phyloP scores from a whole-genome alignment of 2,329 filamentous ascomycete species.

The Arthrobotrys sphaeroides region DNA sequence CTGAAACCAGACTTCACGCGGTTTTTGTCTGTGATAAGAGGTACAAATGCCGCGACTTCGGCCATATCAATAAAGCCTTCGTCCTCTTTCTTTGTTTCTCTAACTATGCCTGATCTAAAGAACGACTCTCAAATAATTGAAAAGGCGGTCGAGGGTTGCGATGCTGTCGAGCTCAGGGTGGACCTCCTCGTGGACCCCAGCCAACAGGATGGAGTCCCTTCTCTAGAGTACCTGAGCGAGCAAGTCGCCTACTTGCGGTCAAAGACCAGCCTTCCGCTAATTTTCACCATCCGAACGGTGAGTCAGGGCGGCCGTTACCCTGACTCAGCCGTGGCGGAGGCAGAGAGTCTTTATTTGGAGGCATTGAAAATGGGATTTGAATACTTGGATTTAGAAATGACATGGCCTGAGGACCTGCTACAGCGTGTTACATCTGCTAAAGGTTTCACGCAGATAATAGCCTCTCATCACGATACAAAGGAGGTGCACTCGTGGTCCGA shows the following conservation, averaged over 20 bases:
- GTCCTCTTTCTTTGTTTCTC: slow-evolving; percentile 89
- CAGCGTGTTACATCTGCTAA: slow-evolving; percentile 72
- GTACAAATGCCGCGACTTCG: slow-evolving; percentile 68
- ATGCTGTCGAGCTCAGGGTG: slow-evolving; percentile 93
- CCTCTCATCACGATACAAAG: slow-evolving; percentile 90
- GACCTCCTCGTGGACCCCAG: slow-evolving; percentile 82
- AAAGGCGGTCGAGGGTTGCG: slow-evolving; percentile 79
- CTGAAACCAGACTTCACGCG: slow-evolving; percentile 75
- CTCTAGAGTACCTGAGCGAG: slow-evolving; percentile 78
- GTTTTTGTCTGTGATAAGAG: slow-evolving; percentile 76
- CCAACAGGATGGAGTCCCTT: slow-evolving; percentile 67
- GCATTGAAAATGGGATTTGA: slow-evolving; percentile 87
- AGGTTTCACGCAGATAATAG: slow-evolving; percentile 82
- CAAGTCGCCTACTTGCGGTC: slow-evolving; percentile 83
- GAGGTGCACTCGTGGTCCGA: slow-evolving; percentile 85
- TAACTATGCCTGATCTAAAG: slow-evolving; percentile 79
- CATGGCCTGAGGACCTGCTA: slow-evolving; percentile 79
- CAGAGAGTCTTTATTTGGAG: slow-evolving; percentile 77
- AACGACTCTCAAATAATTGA: slow-evolving; percentile 67
- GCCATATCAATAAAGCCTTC: slow-evolving; percentile 70
- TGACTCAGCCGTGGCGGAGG: slow-evolving; percentile 76
- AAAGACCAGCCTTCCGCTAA: slow-evolving; percentile 77
- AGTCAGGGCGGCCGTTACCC: slow-evolving; percentile 90
- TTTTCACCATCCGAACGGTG: slow-evolving; percentile 88
- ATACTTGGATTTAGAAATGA: slow-evolving; percentile 92